Conservation (phyloP, 352 stramenopile genomes). For the Aphanomyces euteiches region DNA sequence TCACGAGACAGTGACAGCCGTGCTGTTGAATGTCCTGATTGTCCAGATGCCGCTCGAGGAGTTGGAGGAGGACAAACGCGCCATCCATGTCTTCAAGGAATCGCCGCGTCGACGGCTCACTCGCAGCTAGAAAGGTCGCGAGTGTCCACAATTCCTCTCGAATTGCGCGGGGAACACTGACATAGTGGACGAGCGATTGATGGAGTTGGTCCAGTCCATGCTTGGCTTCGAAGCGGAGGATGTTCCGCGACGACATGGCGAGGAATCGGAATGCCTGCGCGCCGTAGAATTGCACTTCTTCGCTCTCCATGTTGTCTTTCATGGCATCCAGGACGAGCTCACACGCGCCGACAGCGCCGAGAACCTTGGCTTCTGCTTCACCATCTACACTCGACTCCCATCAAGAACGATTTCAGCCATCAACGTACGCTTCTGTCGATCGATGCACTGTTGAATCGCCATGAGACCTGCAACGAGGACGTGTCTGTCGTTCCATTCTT, state of each 20-base stretch:
- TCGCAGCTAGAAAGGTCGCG: constrained; percentile 12
- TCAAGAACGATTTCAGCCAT: not conserved
- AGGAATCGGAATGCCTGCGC: constrained; percentile 20
- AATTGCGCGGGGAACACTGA: constrained; percentile 5
- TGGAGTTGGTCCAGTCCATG: constrained; percentile 12
- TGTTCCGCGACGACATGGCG: constrained; percentile 1
- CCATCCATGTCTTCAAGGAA: constrained; percentile 15
- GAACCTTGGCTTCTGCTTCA: constrained; percentile 10
- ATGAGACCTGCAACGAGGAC: constrained; percentile 19
- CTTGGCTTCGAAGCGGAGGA: constrained; percentile 23
- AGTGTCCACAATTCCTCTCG: constrained; percentile 16
- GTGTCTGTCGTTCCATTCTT: not conserved
- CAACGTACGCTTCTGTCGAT: constrained; percentile 9
- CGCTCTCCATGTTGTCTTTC: not conserved
- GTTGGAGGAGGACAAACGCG: not conserved
- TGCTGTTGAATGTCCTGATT: constrained; percentile 12
- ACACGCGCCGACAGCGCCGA: constrained; percentile 20
- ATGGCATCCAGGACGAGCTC: constrained; percentile 6
- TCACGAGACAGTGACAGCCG: not conserved
- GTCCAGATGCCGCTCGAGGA: not conserved
- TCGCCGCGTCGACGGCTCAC: constrained; percentile 3
- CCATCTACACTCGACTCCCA: not conserved
- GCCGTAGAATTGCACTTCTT: constrained; percentile 30
- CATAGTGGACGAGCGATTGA: constrained; percentile 1
- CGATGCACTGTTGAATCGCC: constrained; percentile 19